Evolutionary conservation across 106 monocot species (phyloP).

Genomic region (Chionographis japonica): DNA sequence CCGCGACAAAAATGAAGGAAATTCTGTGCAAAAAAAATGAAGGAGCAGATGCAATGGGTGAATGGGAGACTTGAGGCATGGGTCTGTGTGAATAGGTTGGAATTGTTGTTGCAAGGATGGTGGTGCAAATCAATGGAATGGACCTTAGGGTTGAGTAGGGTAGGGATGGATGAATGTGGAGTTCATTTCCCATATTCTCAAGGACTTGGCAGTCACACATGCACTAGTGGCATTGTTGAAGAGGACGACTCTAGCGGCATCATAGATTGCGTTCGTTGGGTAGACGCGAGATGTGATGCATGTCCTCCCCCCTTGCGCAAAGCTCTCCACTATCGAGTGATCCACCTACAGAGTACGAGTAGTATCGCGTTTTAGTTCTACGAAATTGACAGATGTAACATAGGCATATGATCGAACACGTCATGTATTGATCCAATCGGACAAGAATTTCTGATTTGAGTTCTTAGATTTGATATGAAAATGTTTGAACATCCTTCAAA

Average conservation of each 20-base stretch:
- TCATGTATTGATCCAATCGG: too few species aligned
- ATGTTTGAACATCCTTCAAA: too few species aligned
- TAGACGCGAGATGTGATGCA: conserved; percentile 65
- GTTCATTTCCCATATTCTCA: conserved; percentile 57
- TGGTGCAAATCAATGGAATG: background rate
- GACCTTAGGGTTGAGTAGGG: background rate
- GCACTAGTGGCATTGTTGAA: conserved; percentile 63
- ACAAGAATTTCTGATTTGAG: too few species aligned
- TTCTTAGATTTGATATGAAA: too few species aligned
- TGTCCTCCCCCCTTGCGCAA: conserved; percentile 56
- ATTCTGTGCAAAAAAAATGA: too few species aligned
- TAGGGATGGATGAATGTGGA: conserved; percentile 23
- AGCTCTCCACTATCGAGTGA: conserved; percentile 74
- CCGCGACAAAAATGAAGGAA: too few species aligned
- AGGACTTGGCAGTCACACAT: conserved; percentile 28
- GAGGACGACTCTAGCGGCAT: conserved; percentile 37
- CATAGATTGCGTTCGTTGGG: conserved; percentile 46
- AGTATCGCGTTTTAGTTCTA: background rate
- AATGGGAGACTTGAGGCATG: too few species aligned
- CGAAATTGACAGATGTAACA: too few species aligned
- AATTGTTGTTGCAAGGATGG: too few species aligned
- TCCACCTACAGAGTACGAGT: conserved; percentile 34
- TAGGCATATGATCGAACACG: too few species aligned
- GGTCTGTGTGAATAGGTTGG: too few species aligned
- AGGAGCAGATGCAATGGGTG: too few species aligned